Conservation (phyloP, 805 yeast genomes). For the Gaillardinia entomophila region DNA sequence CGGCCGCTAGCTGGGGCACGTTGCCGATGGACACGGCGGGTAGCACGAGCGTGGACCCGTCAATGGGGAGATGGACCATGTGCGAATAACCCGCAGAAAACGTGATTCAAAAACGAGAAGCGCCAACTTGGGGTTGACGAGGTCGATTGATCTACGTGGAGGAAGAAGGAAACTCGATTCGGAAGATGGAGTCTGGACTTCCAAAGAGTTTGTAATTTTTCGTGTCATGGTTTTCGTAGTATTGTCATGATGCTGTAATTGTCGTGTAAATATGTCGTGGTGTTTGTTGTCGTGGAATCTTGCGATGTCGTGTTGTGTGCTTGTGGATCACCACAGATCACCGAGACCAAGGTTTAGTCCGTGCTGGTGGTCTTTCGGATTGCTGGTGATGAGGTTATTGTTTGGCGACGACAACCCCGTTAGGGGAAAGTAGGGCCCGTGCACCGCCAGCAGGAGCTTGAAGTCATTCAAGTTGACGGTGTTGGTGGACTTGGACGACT, state of each 20-base stretch:
- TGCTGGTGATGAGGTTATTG: slow-evolving; percentile 5
- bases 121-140: too few relatives aligned
- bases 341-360: background rate
- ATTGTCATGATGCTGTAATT: too few relatives aligned
- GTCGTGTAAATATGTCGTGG: too few relatives aligned
- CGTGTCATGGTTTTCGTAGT: too few relatives aligned
- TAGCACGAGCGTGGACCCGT: slow-evolving; percentile 46
- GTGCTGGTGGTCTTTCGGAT: background rate
- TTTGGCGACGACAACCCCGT: slow-evolving; percentile 7
- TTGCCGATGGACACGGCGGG: slow-evolving; percentile 88
- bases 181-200: too few relatives aligned
- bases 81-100: background rate
- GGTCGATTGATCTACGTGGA: too few relatives aligned
- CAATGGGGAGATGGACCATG: too few relatives aligned
- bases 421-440: background rate
- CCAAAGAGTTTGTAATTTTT: too few relatives aligned
- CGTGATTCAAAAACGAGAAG: too few relatives aligned
- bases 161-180: too few relatives aligned
- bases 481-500: slow-evolving; percentile 5
- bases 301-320: too few relatives aligned
- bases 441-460: slow-evolving; percentile 1
- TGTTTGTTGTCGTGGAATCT: too few relatives aligned
- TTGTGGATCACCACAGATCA: background rate
- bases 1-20: slow-evolving; percentile 78
- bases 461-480: slow-evolving; percentile 3